phyloP scores from a whole-genome alignment of 257 asterid species.

The Thymus quinquecostatus region DNA sequence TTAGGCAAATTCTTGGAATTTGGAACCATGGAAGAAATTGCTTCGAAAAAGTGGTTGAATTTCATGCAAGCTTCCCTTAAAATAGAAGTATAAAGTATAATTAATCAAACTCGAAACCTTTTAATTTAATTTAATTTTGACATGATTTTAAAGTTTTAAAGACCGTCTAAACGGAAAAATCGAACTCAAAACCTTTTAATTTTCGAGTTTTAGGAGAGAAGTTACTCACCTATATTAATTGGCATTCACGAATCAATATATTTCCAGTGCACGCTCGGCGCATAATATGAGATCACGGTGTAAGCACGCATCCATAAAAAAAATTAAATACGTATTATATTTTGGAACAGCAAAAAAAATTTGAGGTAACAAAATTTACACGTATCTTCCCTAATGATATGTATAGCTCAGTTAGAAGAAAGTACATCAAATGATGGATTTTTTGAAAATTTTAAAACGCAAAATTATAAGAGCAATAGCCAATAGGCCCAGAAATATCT shows the following conservation, averaged over 20 bases:
- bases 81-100: too few species aligned
- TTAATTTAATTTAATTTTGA: too few species aligned
- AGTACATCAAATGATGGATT: background rate
- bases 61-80: background rate
- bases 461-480: background rate
- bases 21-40: background rate
- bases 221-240: too few species aligned
- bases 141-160: too few species aligned
- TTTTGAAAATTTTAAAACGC: background rate
- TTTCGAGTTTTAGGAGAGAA: too few species aligned
- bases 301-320: too few species aligned
- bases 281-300: background rate
- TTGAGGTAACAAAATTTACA: background rate
- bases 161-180: too few species aligned
- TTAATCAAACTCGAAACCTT: too few species aligned
- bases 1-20: conserved; percentile 4
- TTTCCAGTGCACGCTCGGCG: background rate
- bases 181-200: too few species aligned
- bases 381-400: too few species aligned
- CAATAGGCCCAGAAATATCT: background rate
- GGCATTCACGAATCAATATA: too few species aligned
- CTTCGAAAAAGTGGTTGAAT: conserved; percentile 2
- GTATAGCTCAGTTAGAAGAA: background rate
- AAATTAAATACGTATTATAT: too few species aligned
- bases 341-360: background rate